phyloP scores from a whole-genome alignment of 2,329 filamentous ascomycete species.

The Elsinoe batatas region DNA sequence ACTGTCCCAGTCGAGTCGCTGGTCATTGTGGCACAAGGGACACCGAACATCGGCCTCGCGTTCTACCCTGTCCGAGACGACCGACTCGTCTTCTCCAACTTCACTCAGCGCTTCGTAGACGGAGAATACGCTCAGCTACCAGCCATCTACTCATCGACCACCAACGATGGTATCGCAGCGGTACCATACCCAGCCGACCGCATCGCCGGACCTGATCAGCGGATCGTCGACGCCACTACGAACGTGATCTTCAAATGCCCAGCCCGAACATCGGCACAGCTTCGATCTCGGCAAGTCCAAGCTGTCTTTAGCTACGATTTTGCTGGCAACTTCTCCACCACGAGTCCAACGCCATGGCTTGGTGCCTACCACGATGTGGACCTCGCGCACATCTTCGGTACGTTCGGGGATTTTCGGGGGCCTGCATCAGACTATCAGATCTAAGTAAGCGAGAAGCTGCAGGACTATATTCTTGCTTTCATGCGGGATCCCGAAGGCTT shows the following conservation, averaged over 20 bases:
- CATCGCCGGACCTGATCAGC: neutral
- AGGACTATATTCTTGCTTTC: conserved; percentile 19
- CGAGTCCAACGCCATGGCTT: conserved; percentile 31
- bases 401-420: conserved; percentile 25
- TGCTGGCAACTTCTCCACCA: conserved; percentile 34
- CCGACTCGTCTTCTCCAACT: conserved; percentile 26
- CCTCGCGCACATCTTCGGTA: conserved; percentile 32
- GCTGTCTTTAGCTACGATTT: conserved; percentile 34
- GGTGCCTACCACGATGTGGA: conserved; percentile 36
- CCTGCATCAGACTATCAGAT: conserved; percentile 15
- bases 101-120: conserved; percentile 22
- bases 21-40: conserved; percentile 20
- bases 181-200: neutral
- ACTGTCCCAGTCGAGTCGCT: conserved; percentile 24
- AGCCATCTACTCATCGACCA: neutral
- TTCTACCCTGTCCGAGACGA: conserved; percentile 17
- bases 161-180: neutral
- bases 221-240: neutral
- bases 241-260: neutral
- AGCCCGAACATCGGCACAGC: conserved; percentile 21
- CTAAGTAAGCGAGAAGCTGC: conserved; percentile 27
- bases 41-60: conserved; percentile 20
- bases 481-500: conserved; percentile 4
- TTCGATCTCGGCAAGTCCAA: conserved; percentile 22
- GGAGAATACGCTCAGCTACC: neutral